These are phyloP conservation scores for Penicillium brasilianum DNA, from an alignment of 2,329 filamentous ascomycete species.

Conservation along the genomic window DNA sequence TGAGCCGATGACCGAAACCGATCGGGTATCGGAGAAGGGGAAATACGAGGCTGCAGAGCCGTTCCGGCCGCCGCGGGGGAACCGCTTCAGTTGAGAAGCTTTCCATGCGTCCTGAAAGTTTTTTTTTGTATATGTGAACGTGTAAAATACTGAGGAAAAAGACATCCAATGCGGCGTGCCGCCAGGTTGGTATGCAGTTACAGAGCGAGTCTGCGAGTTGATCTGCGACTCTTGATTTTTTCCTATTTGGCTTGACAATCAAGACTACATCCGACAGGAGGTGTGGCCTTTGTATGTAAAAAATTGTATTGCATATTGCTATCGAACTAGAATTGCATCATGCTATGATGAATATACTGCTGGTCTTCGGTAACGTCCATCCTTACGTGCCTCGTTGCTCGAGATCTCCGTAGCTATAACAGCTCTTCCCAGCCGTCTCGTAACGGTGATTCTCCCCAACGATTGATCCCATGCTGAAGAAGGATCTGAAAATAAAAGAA, in stretches of 20 bases:
- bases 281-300: neutral
- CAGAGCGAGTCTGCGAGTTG: neutral
- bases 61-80: constrained; percentile 79
- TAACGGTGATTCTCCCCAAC: neutral
- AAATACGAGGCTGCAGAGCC: constrained; percentile 85
- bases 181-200: neutral
- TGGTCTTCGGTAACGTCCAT: neutral
- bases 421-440: neutral
- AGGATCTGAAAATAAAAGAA: neutral
- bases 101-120: neutral
- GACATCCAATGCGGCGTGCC: neutral
- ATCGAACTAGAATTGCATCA: neutral
- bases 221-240: neutral
- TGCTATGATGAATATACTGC: neutral
- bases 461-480: neutral
- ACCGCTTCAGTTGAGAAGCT: constrained; percentile 71
- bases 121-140: constrained; percentile 15
- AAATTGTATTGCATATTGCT: neutral
- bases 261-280: neutral
- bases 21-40: constrained; percentile 75
- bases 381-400: neutral
- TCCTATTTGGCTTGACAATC: neutral
- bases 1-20: constrained; percentile 71
- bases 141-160: constrained; percentile 4
- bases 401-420: neutral